Evolutionary conservation across 2,329 filamentous ascomycete species (phyloP), one percentile per base, ranked within the genome.

Genomic region (Aspergillus hiratsukae): DNA sequence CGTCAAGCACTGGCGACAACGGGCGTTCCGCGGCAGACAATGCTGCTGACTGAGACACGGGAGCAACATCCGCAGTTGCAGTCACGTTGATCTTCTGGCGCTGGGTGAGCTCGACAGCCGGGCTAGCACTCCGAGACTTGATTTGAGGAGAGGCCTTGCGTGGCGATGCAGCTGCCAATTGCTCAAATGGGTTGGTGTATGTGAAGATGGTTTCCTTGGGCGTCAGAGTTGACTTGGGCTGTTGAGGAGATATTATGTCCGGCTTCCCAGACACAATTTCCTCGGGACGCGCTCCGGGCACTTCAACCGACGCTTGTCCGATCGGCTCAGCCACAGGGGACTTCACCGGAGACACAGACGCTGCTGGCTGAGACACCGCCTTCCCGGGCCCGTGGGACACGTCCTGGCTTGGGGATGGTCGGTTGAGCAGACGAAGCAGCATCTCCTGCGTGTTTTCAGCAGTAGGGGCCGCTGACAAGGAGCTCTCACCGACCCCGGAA

Each of bases 381-480:
- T 63, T 64, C 29, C 60, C 54, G 10, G 61, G 49, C 19, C 60
- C 60, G 14, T 73, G 58, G 1, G 61, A 53, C 29, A 64, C 66
- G 65, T 72, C 54, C 28, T 65, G 59, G 11, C 58, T 63, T 29
- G 68, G 61, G 48, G 72, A 91, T 52, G 89, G 86, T 50, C 88
- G 87, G 68, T 91, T 94, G 61, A 99, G 82, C 57, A 97, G 80
- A 65, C 90, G 88, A 60, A 97, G 84, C 49, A 99, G 80, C 69
- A 94, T 89, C 61, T 93, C 87, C 73, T 95, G 89, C 4, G 91
- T 90, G 71, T 91, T 87, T 49, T 85, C 81, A 74, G 78, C 75
- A 81, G 83, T 41, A 49, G 69, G 66, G 35, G 67, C 57, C 48
- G 66, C 56, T 21, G 65, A 57, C 4, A 64, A 29, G 3, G 61